Conservation (phyloP, 257 asterid species). For the Solanum ossicruentum region DNA sequence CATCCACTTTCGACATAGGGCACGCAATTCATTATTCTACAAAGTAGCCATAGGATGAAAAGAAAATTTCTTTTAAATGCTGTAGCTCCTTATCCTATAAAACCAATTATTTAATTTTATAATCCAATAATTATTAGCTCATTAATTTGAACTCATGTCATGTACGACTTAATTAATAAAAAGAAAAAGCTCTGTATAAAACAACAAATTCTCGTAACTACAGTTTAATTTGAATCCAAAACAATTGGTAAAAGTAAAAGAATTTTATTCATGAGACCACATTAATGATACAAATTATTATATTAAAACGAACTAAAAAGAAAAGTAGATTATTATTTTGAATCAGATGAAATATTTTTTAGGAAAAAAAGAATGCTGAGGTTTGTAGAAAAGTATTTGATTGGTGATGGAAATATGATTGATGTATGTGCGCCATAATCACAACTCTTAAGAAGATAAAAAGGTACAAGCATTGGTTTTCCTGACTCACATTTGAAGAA, state of each 20-base stretch:
- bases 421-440: neutral
- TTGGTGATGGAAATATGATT: neutral
- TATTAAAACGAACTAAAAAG: too few species aligned
- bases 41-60: neutral
- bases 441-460: too few species aligned
- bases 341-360: too few species aligned
- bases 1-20: neutral
- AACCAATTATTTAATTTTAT: neutral
- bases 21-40: neutral
- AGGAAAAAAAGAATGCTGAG: neutral
- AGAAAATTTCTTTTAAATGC: neutral
- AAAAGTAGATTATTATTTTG: too few species aligned
- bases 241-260: neutral
- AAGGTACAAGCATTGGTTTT: neutral
- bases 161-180: neutral
- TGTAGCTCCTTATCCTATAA: neutral
- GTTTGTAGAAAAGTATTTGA: neutral
- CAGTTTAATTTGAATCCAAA: neutral
- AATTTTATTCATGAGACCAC: neutral
- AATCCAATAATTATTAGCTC: neutral
- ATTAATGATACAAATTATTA: neutral
- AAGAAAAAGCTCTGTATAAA: neutral
- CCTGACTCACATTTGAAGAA: neutral
- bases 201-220: neutral
- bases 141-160: neutral